Percentiles rank a stretch among this genome's conserved stretches.
Conservation (phyloP, 345 rosid genomes). For the Clarkia xantiana region DNA sequence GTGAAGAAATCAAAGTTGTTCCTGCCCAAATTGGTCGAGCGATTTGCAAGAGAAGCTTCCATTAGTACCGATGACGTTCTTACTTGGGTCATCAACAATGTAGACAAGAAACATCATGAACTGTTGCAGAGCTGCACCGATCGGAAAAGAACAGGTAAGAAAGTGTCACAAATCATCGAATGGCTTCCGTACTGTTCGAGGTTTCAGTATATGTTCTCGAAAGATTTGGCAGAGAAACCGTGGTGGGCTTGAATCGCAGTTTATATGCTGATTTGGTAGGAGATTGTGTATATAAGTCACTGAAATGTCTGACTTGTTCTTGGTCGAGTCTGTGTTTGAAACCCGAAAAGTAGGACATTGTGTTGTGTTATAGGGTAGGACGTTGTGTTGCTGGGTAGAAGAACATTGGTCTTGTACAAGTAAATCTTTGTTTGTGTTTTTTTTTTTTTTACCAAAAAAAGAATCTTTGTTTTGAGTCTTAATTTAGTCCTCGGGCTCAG, state of each 20-base stretch:
- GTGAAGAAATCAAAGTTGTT: conserved; percentile 54
- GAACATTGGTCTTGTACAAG: too few relatives aligned
- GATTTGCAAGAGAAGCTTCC: conserved; percentile 56
- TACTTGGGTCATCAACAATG: conserved; percentile 40
- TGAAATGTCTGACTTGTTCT: conserved; percentile 3
- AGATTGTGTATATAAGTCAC: conserved; percentile 1
- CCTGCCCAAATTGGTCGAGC: conserved; percentile 54
- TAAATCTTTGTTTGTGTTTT: too few relatives aligned
- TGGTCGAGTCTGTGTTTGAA: too few relatives aligned
- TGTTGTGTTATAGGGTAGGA: too few relatives aligned
- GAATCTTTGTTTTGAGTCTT: too few relatives aligned
- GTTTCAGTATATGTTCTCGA: conserved; percentile 57
- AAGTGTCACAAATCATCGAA: conserved; percentile 35
- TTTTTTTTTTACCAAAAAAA: too few relatives aligned
- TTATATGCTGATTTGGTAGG: too few relatives aligned
- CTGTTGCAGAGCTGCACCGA: conserved; percentile 42
- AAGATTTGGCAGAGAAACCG: conserved; percentile 55
- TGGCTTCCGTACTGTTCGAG: conserved; percentile 71
- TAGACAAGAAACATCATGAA: conserved; percentile 47
- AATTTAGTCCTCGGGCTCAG: too few relatives aligned
- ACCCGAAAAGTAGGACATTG: too few relatives aligned
- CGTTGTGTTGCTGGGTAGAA: too few relatives aligned
- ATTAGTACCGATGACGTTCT: conserved; percentile 42
- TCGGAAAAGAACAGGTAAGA: conserved; percentile 33
- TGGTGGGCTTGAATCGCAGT: conserved; percentile 19